These are phyloP conservation scores for Letharia lupina DNA, from an alignment of 495 filamentous ascomycete genomes.

Conservation along the genomic window DNA sequence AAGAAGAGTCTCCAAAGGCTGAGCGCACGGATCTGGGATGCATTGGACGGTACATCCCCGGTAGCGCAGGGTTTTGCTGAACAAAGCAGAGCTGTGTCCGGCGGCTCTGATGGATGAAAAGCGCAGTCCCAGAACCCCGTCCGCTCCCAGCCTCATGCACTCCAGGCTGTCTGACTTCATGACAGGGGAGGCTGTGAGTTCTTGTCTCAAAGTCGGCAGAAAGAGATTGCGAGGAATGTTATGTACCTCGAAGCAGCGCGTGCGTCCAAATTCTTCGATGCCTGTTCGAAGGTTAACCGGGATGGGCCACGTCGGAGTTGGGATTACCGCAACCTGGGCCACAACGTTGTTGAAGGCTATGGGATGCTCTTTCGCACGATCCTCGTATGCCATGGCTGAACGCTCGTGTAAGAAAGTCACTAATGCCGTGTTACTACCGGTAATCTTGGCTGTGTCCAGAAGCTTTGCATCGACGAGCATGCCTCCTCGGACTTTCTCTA, in stretches of 20 bases:
- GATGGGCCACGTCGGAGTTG: slow-evolving; percentile 23
- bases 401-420: slow-evolving; percentile 20
- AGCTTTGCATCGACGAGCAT: slow-evolving; percentile 10
- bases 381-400: slow-evolving; percentile 9
- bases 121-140: slow-evolving; percentile 11
- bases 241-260: slow-evolving; percentile 18
- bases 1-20: slow-evolving; percentile 9
- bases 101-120: slow-evolving; percentile 18
- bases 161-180: slow-evolving; percentile 2
- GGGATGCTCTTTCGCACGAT: slow-evolving; percentile 4
- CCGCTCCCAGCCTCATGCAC: not conserved
- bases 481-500: slow-evolving; percentile 18
- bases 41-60: not conserved
- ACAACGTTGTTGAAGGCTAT: not conserved
- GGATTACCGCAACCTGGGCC: not conserved
- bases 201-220: not conserved
- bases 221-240: not conserved
- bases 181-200: not conserved
- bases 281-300: not conserved
- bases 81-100: not conserved
- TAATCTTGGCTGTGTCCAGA: slow-evolving; percentile 14
- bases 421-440: slow-evolving; percentile 11
- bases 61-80: slow-evolving; percentile 3
- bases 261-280: slow-evolving; percentile 9
- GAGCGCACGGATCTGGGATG: slow-evolving; percentile 19